These are phyloP conservation scores for Chrysosporium keratinophilum DNA, from an alignment of 2,329 filamentous ascomycete species.

Conservation along the genomic window DNA sequence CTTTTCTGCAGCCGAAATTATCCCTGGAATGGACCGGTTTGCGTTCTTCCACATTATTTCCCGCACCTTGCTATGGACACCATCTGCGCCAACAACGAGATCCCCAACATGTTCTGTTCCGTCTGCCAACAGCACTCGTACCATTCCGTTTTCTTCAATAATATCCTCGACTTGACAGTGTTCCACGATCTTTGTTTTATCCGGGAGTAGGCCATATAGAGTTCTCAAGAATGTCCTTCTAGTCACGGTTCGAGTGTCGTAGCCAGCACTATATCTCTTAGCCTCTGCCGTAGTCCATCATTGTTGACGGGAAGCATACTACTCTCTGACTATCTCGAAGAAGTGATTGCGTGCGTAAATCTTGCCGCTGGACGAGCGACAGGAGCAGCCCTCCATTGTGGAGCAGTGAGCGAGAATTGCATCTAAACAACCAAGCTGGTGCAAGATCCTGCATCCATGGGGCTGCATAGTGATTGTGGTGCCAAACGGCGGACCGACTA, in stretches of 20 bases:
- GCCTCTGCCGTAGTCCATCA: background rate
- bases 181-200: conserved; percentile 4
- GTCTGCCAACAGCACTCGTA: conserved; percentile 27
- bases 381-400: background rate
- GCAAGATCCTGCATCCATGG: conserved; percentile 38
- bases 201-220: background rate
- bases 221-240: background rate
- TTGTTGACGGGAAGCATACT: background rate
- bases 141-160: conserved; percentile 8
- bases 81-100: conserved; percentile 38
- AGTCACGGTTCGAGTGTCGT: background rate
- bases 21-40: conserved; percentile 13
- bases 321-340: background rate
- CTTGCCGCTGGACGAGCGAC: background rate
- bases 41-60: conserved; percentile 25
- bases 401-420: background rate
- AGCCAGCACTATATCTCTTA: background rate
- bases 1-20: conserved; percentile 5
- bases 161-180: background rate
- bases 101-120: conserved; percentile 27
- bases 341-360: background rate
- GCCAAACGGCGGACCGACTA: conserved; percentile 39
- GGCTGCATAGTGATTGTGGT: conserved; percentile 41
- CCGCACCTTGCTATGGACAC: conserved; percentile 33
- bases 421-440: conserved; percentile 38